Percentiles rank a stretch among this genome's conserved stretches.
Evolutionary conservation across 371 early-diverging fungal genomes (phyloP).

Genomic region (Apophysomyces ossiformis): DNA sequence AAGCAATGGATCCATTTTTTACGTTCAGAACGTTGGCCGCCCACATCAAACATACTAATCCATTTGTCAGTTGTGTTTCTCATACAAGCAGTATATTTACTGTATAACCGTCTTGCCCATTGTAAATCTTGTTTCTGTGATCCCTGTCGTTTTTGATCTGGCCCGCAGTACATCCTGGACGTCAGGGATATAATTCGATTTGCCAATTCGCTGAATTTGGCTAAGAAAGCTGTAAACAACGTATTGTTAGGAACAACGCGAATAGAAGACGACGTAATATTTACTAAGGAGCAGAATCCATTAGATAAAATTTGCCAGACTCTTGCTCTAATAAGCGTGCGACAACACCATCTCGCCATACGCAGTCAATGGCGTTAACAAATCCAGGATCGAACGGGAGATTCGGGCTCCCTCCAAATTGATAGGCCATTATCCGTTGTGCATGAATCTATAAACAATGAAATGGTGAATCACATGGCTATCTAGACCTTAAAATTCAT

Average conservation of each 20-base stretch:
- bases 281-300: conserved; percentile 78
- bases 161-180: conserved; percentile 81
- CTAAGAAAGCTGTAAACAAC: conserved; percentile 54
- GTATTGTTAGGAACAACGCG: background rate
- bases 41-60: conserved; percentile 79
- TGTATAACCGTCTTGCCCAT: conserved; percentile 60
- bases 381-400: conserved; percentile 60
- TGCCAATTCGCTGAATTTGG: conserved; percentile 60
- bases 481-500: background rate
- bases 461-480: background rate
- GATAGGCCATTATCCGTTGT: conserved; percentile 43
- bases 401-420: conserved; percentile 37
- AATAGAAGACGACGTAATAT: conserved; percentile 4
- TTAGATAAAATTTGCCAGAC: conserved; percentile 72
- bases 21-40: conserved; percentile 85
- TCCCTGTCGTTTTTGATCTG: conserved; percentile 86
- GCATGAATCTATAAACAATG: conserved; percentile 31
- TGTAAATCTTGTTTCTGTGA: conserved; percentile 74
- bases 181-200: conserved; percentile 61
- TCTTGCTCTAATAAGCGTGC: conserved; percentile 58
- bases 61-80: background rate
- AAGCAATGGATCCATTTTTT: conserved; percentile 97
- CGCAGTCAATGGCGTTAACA: conserved; percentile 62
- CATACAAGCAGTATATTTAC: conserved; percentile 22
- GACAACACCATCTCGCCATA: conserved; percentile 76